A percentile compares a stretch with the other conserved stretches of the same genome.
These are phyloP conservation scores for Tetrahymena elliotti DNA, from an alignment of 73 alveolate genomes.

Conservation along the genomic window DNA sequence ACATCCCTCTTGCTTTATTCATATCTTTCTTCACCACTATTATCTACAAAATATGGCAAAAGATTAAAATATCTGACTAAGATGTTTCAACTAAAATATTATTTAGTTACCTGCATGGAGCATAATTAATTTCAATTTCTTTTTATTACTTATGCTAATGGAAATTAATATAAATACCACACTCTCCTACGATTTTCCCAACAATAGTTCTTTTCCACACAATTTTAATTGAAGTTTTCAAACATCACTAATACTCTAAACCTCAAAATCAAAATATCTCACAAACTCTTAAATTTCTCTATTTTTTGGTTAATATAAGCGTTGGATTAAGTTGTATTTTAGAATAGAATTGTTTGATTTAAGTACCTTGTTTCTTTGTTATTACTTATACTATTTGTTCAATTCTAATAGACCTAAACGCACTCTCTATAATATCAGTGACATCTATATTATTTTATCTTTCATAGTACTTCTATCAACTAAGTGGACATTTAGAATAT, in stretches of 20 bases:
- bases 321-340: not conserved
- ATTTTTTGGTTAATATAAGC: not conserved
- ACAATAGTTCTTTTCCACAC: not conserved
- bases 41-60: not conserved
- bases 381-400: not conserved
- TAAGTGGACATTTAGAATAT: not conserved
- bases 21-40: not conserved
- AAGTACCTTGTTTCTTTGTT: not conserved
- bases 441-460: not conserved
- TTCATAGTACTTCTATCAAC: not conserved
- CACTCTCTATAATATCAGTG: not conserved
- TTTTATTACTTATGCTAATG: not conserved
- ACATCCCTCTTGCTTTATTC: not conserved
- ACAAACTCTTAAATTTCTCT: not conserved
- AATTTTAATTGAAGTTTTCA: not conserved
- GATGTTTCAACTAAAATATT: not conserved
- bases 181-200: not conserved
- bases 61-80: not conserved
- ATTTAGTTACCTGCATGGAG: not conserved
- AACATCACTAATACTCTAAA: not conserved
- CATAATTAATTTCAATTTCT: not conserved
- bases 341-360: not conserved
- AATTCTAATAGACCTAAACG: not conserved
- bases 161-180: not conserved
- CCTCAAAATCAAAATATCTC: not conserved